Base-by-base conservation (phyloP, 228 moss, liverwort and hornwort genomes). In the Sphagnum magellanicum region DNA sequence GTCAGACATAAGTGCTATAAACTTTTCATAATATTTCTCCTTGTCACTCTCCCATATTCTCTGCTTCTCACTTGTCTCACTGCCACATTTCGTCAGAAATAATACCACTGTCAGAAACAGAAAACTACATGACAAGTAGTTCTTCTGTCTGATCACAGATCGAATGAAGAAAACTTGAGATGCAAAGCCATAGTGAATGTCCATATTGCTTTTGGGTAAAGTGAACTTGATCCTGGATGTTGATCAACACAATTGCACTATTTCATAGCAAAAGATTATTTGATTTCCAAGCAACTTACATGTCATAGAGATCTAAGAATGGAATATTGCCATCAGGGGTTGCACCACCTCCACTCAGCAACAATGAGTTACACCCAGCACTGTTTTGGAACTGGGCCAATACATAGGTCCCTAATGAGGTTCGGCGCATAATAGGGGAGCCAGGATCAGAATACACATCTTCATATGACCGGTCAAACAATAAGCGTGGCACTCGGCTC, bases 371-470 rank as follows among this genome's bases (percentile, higher is more conserved):
- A 32, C 83, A 82, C 64, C 87, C 92, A 63, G 73, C 76, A 64
- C 72, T 73, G 32, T 76, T 79, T 66, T 84, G 78, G 15, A 92
- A 74, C 69, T 86, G 80, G 59, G 88, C 93, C 70, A 98, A 66
- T 32, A 98, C 94, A 53, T 93, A 98, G 15, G 93, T 93, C 71
- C 98, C 98, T 63, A 85, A 76, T 50, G 76, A 61, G 52, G 98
- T 98, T 73, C 91, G 79, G 16, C 98, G 90, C 73, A 91, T 65
- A 90, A 91, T 91, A n/a, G 98, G 98, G 10, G 93, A 84, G 52
- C 98, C 98, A 73, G 93, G 93, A 78, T 98, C 94, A 55, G 91
- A 84, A 67, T 98, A 98, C 32, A 93, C 98, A 76, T 93, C 94
- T 78, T 98, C 98, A 62, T 91, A 79, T 59, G 98, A 98, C 59